Conservation (phyloP, 257 asterid species). For the Apocynum venetum region DNA sequence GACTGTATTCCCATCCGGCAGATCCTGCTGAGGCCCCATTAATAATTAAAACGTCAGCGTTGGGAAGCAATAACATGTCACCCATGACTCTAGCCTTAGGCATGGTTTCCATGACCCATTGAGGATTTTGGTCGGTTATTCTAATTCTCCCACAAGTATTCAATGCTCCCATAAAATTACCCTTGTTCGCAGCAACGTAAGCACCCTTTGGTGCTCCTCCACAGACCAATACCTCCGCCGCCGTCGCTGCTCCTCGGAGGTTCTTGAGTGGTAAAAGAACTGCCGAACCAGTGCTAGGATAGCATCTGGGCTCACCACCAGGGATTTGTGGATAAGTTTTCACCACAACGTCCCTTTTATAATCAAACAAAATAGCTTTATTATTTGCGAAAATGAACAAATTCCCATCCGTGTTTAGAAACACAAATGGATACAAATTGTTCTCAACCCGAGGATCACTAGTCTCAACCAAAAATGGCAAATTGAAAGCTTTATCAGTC, state of each 20-base stretch:
- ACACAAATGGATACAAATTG: conserved; percentile 43
- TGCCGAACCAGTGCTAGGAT: conserved; percentile 48
- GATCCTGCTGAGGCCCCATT: conserved; percentile 39
- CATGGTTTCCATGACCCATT: conserved; percentile 51
- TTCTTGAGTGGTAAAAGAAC: conserved; percentile 39
- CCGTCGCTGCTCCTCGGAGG: background rate
- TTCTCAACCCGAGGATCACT: conserved; percentile 29
- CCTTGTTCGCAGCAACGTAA: background rate
- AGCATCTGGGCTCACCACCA: conserved; percentile 38
- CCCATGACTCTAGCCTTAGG: conserved; percentile 45
- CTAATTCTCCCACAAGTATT: conserved; percentile 38
- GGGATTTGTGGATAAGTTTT: conserved; percentile 32
- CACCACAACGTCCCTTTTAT: conserved; percentile 14
- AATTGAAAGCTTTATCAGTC: background rate
- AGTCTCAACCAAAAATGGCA: conserved; percentile 35
- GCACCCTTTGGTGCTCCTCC: conserved; percentile 49
- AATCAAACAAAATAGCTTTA: conserved; percentile 36
- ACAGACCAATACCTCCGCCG: conserved; percentile 39
- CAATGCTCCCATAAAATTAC: conserved; percentile 29
- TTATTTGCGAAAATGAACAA: conserved; percentile 44
- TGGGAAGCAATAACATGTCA: conserved; percentile 42
- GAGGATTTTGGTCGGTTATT: conserved; percentile 35
- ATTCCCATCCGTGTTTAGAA: conserved; percentile 41
- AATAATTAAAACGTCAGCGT: conserved; percentile 35
- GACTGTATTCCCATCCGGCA: conserved; percentile 34